Conservation (phyloP, 2,329 filamentous ascomycete species). For the Fusarium multiceps region DNA sequence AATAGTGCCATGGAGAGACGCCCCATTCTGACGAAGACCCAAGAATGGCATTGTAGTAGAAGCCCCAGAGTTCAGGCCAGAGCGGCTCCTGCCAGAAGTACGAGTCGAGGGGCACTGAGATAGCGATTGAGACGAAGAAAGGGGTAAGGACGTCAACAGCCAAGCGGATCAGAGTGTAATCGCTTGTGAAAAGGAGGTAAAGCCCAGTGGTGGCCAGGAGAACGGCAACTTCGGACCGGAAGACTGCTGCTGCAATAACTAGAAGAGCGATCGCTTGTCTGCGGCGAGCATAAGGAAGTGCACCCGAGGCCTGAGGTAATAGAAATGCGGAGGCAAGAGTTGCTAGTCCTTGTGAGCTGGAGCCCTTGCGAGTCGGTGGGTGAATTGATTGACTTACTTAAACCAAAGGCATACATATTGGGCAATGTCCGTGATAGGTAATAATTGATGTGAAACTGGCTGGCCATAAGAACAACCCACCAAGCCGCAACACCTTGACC, state of each 20-base stretch:
- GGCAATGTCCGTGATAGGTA: conserved; percentile 92
- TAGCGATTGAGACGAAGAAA: conserved; percentile 71
- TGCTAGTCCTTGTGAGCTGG: conserved; percentile 56
- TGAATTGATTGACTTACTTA: conserved; percentile 69
- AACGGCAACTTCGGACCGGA: conserved; percentile 89
- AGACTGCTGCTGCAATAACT: conserved; percentile 83
- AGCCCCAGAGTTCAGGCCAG: conserved; percentile 91
- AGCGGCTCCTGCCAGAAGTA: conserved; percentile 91
- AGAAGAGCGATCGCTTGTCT: conserved; percentile 78
- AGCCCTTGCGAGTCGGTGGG: neutral
- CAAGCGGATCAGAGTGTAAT: conserved; percentile 66
- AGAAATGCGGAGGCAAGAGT: conserved; percentile 70
- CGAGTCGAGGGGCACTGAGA: conserved; percentile 83
- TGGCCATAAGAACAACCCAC: conserved; percentile 81
- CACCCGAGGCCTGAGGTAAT: conserved; percentile 49
- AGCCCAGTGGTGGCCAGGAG: conserved; percentile 76
- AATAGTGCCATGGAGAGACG: conserved; percentile 85
- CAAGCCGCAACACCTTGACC: conserved; percentile 77
- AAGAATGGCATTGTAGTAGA: conserved; percentile 89
- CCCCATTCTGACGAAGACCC: conserved; percentile 91
- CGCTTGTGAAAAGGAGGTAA: conserved; percentile 69
- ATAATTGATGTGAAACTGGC: conserved; percentile 92
- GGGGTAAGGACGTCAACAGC: conserved; percentile 74
- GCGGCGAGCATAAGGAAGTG: conserved; percentile 57
- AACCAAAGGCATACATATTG: conserved; percentile 94